These are phyloP conservation scores for Datisca glomerata DNA, from an alignment of 306 rosid species.

Conservation along the genomic window DNA sequence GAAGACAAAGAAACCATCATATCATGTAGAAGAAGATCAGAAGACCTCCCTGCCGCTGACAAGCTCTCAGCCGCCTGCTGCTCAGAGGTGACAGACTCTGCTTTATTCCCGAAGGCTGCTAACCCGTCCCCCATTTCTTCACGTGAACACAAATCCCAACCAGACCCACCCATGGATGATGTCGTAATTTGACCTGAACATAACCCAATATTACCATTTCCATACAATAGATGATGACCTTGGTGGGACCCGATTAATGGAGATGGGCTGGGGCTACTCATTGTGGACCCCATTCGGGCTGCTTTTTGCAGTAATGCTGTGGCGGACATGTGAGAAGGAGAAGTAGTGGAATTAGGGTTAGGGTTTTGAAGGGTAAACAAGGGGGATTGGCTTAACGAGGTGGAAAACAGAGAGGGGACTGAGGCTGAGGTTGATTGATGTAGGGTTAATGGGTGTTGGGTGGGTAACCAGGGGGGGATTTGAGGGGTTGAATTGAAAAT, in stretches of 20 bases:
- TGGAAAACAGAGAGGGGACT: slow-evolving; percentile 2
- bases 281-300: slow-evolving; percentile 37
- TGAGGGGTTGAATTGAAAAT: slow-evolving; percentile 5
- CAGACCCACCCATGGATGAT: neutral
- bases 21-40: slow-evolving; percentile 32
- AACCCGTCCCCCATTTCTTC: slow-evolving; percentile 4
- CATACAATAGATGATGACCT: too few relatives aligned
- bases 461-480: slow-evolving; percentile 23
- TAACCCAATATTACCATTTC: neutral
- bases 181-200: neutral
- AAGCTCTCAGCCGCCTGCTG: slow-evolving; percentile 6
- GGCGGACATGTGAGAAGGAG: slow-evolving; percentile 34
- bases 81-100: slow-evolving; percentile 13
- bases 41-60: neutral
- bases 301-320: slow-evolving; percentile 47
- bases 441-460: neutral
- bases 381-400: slow-evolving; percentile 11
- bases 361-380: slow-evolving; percentile 23
- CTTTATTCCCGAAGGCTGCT: slow-evolving; percentile 30
- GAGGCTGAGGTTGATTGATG: neutral
- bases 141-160: neutral
- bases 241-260: slow-evolving; percentile 20
- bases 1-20: slow-evolving; percentile 31
- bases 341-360: slow-evolving; percentile 20
- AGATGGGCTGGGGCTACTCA: slow-evolving; percentile 18